Evolutionary conservation across 1,139 yeast species (phyloP), one percentile per base, ranked within the genome.

Genomic region (Blastobotrys indianensis): DNA sequence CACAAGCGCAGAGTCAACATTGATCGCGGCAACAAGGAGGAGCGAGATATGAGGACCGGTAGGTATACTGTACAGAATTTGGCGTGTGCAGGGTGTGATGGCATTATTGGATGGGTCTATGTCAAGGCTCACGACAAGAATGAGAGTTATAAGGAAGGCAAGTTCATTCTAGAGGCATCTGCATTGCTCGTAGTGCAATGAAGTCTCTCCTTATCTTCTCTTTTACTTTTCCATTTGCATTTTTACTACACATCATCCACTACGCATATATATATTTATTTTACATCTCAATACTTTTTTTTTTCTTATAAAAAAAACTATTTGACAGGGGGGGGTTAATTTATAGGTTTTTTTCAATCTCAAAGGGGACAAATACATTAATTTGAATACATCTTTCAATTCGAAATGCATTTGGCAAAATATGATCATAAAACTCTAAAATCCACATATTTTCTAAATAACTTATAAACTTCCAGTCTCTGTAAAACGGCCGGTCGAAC

Each of bases 71-170:
- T 85, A 25, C 77, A 77, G 54, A 78, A 78, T 51, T 76, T 85
- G 32, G 64, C 64, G 44, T 86, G 96, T 63, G 76, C 74, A 51
- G 85, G 80, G 57, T 86, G 95, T 62, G 64, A 68, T 43, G 60
- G 65, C 3, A 70, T 71, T 40, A 66, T 86, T 32, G 96, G 95
- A 8, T 86, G 96, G 96, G 76, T 74, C 54, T 87, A 87, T 62
- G 71, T 82, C 51, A 76, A 74, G 56, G 76, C 92, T 10, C 77
- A 70, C 51, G 68, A 70, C 39, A 65, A 67, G 44, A 60, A 69
- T 25, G 87, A 86, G 63, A 68, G 71, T 50, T 86, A 86, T 63
- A 86, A 87, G 62, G 92, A 81, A 60, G 87, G 88, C 42, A 81
- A 82, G 61, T 85, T 69, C 62, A 90, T 85, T 40, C 78, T 86